Percentiles rank a stretch among this genome's conserved stretches.
phyloP scores from a whole-genome alignment of 306 rosid species.

The Albizia julibrissin region DNA sequence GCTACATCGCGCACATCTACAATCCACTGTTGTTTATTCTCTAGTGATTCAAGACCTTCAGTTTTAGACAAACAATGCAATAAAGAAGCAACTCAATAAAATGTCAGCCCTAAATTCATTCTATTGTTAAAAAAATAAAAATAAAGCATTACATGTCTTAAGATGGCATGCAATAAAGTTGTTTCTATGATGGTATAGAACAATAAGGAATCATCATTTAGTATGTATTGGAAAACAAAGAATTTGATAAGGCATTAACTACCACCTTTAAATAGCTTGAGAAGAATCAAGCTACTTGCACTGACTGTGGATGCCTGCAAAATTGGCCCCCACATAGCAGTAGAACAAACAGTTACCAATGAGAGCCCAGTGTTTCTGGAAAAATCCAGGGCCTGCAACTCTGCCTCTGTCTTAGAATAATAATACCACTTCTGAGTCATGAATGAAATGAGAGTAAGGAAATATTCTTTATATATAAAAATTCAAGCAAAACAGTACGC shows the following conservation, averaged over 20 bases:
- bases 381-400: slow-evolving; percentile 62
- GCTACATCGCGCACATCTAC: slow-evolving; percentile 73
- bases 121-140: background rate
- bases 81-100: background rate
- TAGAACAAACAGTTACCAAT: slow-evolving; percentile 61
- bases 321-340: slow-evolving; percentile 56
- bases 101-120: slow-evolving; percentile 1
- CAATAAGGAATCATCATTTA: background rate
- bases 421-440: slow-evolving; percentile 74
- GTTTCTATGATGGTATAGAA: background rate
- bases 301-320: slow-evolving; percentile 58
- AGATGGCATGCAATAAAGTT: background rate
- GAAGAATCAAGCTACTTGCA: slow-evolving; percentile 59
- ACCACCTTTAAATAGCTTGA: slow-evolving; percentile 58
- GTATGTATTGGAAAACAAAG: slow-evolving; percentile 1
- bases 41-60: slow-evolving; percentile 58
- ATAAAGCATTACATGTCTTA: slow-evolving; percentile 4
- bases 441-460: background rate
- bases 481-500: background rate
- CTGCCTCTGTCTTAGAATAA: slow-evolving; percentile 77
- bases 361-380: slow-evolving; percentile 54
- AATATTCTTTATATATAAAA: background rate
- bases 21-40: slow-evolving; percentile 44
- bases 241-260: background rate
- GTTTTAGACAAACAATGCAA: slow-evolving; percentile 15